These are phyloP conservation scores for Porodaedalea pini DNA, from an alignment of 1,284 basidiomycete genomes.

Conservation along the genomic window DNA sequence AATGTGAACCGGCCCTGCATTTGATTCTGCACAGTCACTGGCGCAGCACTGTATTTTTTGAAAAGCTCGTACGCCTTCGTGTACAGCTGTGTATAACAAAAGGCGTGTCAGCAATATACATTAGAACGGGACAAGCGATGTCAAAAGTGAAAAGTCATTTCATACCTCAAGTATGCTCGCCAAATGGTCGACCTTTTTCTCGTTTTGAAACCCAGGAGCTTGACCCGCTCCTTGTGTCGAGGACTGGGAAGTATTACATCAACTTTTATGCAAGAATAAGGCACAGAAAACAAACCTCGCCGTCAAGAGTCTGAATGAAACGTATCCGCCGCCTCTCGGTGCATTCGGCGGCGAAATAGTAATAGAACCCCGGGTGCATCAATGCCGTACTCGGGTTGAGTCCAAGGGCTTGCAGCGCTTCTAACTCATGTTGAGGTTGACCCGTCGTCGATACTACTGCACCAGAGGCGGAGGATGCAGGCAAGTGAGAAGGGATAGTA, in stretches of 20 bases:
- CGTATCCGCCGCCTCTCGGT: conserved; percentile 70
- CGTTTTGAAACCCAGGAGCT: conserved; percentile 71
- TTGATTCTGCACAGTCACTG: conserved; percentile 38
- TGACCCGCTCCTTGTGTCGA: conserved; percentile 22
- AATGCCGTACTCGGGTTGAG: conserved; percentile 70
- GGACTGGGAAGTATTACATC: too few relatives aligned
- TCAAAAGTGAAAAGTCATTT: too few relatives aligned
- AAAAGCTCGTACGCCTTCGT: conserved; percentile 89
- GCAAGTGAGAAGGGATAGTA: conserved; percentile 56
- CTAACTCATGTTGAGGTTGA: conserved; percentile 41
- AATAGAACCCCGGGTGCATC: conserved; percentile 89
- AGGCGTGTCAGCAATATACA: too few relatives aligned
- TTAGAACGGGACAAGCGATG: too few relatives aligned
- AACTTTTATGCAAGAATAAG: too few relatives aligned
- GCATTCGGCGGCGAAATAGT: conserved; percentile 82
- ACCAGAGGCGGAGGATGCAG: conserved; percentile 35
- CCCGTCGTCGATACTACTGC: conserved; percentile 25
- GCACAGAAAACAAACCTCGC: conserved; percentile 39
- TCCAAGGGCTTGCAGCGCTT: conserved; percentile 52
- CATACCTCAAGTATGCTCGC: conserved; percentile 75
- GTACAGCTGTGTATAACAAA: too few relatives aligned
- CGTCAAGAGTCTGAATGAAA: conserved; percentile 58
- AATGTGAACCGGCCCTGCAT: conserved; percentile 68
- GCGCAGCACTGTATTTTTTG: conserved; percentile 56
- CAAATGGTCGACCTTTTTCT: conserved; percentile 86